phyloP scores from a whole-genome alignment of 257 asterid species.

The Nicotiana obtusifolia region DNA sequence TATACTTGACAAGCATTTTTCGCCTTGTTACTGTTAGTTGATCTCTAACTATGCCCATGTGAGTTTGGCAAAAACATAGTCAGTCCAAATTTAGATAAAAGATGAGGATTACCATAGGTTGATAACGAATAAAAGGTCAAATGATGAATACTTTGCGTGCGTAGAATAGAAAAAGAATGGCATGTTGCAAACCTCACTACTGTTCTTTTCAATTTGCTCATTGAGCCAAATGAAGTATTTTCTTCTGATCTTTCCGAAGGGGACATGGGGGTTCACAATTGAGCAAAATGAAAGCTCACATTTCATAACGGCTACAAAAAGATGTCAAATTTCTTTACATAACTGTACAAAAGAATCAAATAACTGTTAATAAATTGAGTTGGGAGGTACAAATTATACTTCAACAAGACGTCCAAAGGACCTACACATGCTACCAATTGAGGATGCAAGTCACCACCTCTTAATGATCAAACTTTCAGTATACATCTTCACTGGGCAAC shows the following conservation, averaged over 20 bases:
- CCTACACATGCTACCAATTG: background rate
- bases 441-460: background rate
- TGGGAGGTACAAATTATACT: constrained; percentile 2
- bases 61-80: background rate
- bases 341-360: constrained; percentile 7
- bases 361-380: background rate
- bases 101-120: background rate
- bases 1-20: background rate
- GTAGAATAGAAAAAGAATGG: no score
- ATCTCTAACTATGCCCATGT: background rate
- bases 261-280: background rate
- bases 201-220: no score
- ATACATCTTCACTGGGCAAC: background rate
- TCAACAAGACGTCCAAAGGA: background rate
- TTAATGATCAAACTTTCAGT: background rate
- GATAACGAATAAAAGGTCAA: no score
- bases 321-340: constrained; percentile 5
- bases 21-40: background rate
- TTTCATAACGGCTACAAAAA: background rate
- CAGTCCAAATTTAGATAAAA: background rate
- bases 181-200: no score
- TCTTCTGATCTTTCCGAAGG: background rate
- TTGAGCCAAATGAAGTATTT: background rate
- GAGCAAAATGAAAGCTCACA: background rate
- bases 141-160: no score